phyloP scores from a whole-genome alignment of 192 early-diverging fungal species.

The Podochytrium sp. region DNA sequence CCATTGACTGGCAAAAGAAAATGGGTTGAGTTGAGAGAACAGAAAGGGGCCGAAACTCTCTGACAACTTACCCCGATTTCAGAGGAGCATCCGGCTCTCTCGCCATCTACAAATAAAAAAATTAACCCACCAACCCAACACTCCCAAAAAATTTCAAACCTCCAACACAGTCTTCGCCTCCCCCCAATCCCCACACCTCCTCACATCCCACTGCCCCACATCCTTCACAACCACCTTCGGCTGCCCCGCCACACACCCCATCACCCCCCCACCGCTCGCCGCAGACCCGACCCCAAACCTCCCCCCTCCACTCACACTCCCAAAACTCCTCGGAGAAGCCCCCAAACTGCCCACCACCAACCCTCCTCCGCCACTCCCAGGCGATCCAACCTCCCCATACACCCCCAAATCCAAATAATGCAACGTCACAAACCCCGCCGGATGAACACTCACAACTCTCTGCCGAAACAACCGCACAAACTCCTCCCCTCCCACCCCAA shows the following conservation, averaged over 20 bases:
- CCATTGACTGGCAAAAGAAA: constrained; percentile 15
- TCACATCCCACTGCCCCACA: constrained; percentile 46
- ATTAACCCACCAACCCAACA: background rate
- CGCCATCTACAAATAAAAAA: background rate
- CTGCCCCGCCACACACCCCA: no score
- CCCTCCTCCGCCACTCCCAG: background rate
- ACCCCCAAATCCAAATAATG: constrained; percentile 43
- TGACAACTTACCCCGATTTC: constrained; percentile 8
- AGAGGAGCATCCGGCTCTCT: background rate
- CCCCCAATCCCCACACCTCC: constrained; percentile 39
- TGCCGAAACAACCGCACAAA: constrained; percentile 32
- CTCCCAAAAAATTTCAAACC: constrained; percentile 19
- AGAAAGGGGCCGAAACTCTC: background rate
- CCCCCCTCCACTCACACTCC: background rate
- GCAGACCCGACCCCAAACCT: background rate
- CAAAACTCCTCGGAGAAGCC: background rate
- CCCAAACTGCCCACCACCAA: background rate
- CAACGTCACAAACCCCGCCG: constrained; percentile 38
- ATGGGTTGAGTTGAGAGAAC: background rate
- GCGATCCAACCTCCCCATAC: background rate
- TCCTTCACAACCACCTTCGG: constrained; percentile 30
- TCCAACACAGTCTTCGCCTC: constrained; percentile 34
- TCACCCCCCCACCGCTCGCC: constrained; percentile 9
- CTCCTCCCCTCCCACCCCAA: background rate
- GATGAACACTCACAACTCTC: constrained; percentile 38